Conservation (phyloP, 441 rosid genomes). For the Flueggea neowawraea region DNA sequence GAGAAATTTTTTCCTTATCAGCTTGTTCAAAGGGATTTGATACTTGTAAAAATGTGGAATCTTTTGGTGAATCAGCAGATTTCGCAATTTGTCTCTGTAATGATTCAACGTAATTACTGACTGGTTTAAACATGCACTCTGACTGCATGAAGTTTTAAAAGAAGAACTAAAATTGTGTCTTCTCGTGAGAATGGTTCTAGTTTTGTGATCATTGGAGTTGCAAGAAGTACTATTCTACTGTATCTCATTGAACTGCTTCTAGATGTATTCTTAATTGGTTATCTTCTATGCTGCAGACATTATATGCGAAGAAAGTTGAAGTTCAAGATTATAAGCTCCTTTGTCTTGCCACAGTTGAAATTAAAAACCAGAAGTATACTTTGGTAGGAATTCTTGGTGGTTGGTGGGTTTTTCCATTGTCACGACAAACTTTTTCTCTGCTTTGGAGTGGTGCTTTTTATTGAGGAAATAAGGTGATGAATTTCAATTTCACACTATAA, state of each 20-base stretch:
- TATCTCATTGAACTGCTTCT: neutral
- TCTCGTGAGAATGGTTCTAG: no score
- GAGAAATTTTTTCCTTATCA: no score
- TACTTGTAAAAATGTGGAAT: no score
- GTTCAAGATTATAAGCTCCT: conserved; percentile 52
- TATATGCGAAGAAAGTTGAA: conserved; percentile 50
- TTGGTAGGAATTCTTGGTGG: conserved; percentile 54
- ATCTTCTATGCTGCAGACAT: conserved; percentile 29
- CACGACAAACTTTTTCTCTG: conserved; percentile 18
- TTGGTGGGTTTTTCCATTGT: conserved; percentile 55
- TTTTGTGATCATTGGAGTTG: no score
- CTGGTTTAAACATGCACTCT: no score
- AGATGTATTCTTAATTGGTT: neutral
- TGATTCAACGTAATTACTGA: no score
- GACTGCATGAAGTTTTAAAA: no score
- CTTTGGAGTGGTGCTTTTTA: conserved; percentile 15
- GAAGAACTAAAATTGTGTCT: no score
- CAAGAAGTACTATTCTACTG: no score
- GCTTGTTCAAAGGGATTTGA: no score
- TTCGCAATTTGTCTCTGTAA: no score
- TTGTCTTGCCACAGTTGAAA: conserved; percentile 53
- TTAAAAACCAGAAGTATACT: conserved; percentile 29
- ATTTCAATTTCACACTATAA: neutral
- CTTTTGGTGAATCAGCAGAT: no score
- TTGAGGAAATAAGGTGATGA: conserved; percentile 19